A percentile compares a stretch with the other conserved stretches of the same genome.
These are phyloP conservation scores for Penicillium pulvis DNA, from an alignment of 495 filamentous ascomycete genomes.

Conservation along the genomic window DNA sequence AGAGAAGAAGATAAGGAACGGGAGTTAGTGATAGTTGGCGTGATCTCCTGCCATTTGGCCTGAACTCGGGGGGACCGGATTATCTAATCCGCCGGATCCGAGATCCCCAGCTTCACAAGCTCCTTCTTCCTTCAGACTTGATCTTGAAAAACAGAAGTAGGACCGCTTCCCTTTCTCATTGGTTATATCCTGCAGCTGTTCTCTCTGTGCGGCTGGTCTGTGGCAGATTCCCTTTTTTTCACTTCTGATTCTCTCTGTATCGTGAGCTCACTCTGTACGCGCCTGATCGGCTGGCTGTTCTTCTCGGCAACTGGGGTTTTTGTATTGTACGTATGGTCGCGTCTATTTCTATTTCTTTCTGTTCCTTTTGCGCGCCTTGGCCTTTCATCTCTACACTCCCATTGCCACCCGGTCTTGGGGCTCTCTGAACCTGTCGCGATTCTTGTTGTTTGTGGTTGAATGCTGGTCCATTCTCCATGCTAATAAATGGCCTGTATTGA, in stretches of 20 bases:
- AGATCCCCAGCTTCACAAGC: conserved; percentile 11
- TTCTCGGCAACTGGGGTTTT: conserved; percentile 32
- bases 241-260: conserved; percentile 18
- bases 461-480: conserved; percentile 31
- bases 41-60: conserved; percentile 3
- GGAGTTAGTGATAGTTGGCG: conserved; percentile 11
- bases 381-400: conserved; percentile 9
- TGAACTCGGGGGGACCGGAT: conserved; percentile 12
- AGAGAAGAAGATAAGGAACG: conserved; percentile 6
- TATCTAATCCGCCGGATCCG: not conserved
- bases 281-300: conserved; percentile 22
- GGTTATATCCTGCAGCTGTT: conserved; percentile 3
- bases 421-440: conserved; percentile 10
- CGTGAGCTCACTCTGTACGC: conserved; percentile 23
- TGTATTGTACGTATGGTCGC: conserved; percentile 51
- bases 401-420: not conserved
- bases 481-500: conserved; percentile 41
- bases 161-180: conserved; percentile 8
- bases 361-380: conserved; percentile 4
- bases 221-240: conserved; percentile 13
- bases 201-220: conserved; percentile 20
- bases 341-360: conserved; percentile 26
- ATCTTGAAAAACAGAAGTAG: not conserved
- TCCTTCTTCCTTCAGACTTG: not conserved
- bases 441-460: conserved; percentile 8